phyloP scores from a whole-genome alignment of 1,284 basidiomycete species.

The Cryptococcus floricola region DNA sequence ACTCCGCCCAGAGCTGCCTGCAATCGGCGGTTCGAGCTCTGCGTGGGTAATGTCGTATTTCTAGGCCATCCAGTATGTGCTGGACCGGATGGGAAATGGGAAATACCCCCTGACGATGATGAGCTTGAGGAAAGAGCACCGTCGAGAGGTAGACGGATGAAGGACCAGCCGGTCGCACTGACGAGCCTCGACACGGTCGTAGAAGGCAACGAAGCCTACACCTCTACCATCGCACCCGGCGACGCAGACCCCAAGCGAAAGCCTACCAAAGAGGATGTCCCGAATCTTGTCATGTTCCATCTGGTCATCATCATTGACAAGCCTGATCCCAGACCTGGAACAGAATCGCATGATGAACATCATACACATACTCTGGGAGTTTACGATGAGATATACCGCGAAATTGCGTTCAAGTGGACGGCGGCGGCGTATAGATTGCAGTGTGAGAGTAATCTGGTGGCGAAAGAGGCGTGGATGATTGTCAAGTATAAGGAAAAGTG shows the following conservation, averaged over 20 bases:
- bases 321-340: conserved; percentile 63
- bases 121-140: conserved; percentile 17
- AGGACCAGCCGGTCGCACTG: conserved; percentile 2
- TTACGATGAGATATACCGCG: conserved; percentile 70
- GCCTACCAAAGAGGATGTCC: conserved; percentile 31
- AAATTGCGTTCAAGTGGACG: conserved; percentile 78
- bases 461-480: conserved; percentile 66
- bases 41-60: conserved; percentile 90
- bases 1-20: conserved; percentile 76
- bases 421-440: conserved; percentile 85
- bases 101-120: conserved; percentile 26
- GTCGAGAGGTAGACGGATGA: conserved; percentile 14
- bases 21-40: conserved; percentile 89
- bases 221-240: not conserved
- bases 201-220: conserved; percentile 16
- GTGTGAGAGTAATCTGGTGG: conserved; percentile 75
- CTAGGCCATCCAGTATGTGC: conserved; percentile 89
- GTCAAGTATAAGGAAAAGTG: conserved; percentile 63
- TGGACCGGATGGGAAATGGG: conserved; percentile 68
- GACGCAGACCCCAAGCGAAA: not conserved
- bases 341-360: conserved; percentile 17
- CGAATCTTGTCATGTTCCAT: conserved; percentile 75
- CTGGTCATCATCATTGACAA: conserved; percentile 82
- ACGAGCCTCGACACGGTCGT: conserved; percentile 23
- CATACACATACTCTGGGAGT: conserved; percentile 17